Evolutionary conservation across 225 moss, liverwort and hornwort species (phyloP).

Genomic region (Pseudoscleropodium purum): DNA sequence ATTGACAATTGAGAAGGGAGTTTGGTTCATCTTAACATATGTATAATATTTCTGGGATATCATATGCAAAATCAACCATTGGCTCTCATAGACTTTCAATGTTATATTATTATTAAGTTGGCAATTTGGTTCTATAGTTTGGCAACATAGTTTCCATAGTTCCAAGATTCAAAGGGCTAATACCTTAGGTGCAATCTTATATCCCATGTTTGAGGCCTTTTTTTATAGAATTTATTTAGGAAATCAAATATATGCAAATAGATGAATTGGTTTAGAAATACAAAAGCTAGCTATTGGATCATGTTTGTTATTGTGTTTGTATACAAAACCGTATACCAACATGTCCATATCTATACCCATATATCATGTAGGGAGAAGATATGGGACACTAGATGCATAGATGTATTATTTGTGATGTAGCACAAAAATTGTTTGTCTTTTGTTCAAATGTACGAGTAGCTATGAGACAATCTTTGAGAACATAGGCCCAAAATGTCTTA

Average conservation of each 20-base stretch:
- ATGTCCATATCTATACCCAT: not conserved
- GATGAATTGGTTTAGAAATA: not conserved
- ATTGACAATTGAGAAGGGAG: not conserved
- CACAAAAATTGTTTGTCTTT: not conserved
- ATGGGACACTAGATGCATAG: not conserved
- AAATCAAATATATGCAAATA: not conserved
- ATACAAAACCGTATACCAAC: not conserved
- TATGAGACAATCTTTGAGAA: not conserved
- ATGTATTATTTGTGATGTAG: not conserved
- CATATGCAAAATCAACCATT: not conserved
- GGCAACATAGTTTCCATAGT: not conserved
- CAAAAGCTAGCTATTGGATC: not conserved
- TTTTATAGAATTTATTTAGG: not conserved
- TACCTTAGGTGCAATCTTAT: not conserved
- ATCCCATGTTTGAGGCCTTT: fast-evolving
- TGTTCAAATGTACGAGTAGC: not conserved
- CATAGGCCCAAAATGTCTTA: too few species aligned
- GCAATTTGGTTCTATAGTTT: not conserved
- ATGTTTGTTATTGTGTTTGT: not conserved
- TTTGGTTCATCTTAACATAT: not conserved
- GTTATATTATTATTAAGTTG: not conserved
- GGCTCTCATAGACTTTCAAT: not conserved
- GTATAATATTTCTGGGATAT: not conserved
- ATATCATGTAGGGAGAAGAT: not conserved
- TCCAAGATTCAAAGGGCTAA: not conserved